These are phyloP conservation scores for Sanguinoderma infundibulare DNA, from an alignment of 1,284 basidiomycete species.

Conservation along the genomic window DNA sequence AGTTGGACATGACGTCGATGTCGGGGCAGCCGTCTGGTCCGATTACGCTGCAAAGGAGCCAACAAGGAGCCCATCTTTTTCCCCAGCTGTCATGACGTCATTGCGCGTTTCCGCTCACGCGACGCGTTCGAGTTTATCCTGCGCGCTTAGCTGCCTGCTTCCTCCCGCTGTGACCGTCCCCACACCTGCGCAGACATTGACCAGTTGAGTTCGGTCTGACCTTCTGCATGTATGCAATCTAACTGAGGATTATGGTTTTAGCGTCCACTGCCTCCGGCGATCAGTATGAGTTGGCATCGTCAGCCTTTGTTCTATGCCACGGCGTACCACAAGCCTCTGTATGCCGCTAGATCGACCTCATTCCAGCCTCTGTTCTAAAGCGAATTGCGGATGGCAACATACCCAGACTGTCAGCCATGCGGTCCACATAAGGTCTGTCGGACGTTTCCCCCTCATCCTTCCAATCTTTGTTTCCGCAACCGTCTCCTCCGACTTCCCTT, in stretches of 20 bases:
- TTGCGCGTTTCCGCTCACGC: not conserved
- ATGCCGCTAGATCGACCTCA: too few species aligned
- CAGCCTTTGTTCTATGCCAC: not conserved
- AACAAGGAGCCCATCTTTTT: not conserved
- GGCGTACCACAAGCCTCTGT: not conserved
- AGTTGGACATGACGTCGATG: not conserved
- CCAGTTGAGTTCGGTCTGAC: too few species aligned
- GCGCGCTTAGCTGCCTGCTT: not conserved
- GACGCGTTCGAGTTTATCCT: not conserved
- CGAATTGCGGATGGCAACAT: not conserved
- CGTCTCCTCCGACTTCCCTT: not conserved
- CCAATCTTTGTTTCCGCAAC: too few species aligned
- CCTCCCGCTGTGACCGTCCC: not conserved
- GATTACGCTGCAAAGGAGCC: conserved; percentile 10
- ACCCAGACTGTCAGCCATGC: not conserved
- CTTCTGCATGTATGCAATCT: too few species aligned
- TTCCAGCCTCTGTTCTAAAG: not conserved
- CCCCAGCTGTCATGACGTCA: not conserved
- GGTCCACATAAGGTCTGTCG: not conserved
- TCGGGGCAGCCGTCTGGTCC: not conserved
- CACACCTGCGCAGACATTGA: not conserved
- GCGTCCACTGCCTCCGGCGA: too few species aligned
- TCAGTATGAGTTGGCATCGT: not conserved
- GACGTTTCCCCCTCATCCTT: not conserved
- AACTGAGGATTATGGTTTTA: too few species aligned